Evolutionary conservation across 768 basidiomycete genomes (phyloP).

Genomic region (Clitopilus passeckerianus): DNA sequence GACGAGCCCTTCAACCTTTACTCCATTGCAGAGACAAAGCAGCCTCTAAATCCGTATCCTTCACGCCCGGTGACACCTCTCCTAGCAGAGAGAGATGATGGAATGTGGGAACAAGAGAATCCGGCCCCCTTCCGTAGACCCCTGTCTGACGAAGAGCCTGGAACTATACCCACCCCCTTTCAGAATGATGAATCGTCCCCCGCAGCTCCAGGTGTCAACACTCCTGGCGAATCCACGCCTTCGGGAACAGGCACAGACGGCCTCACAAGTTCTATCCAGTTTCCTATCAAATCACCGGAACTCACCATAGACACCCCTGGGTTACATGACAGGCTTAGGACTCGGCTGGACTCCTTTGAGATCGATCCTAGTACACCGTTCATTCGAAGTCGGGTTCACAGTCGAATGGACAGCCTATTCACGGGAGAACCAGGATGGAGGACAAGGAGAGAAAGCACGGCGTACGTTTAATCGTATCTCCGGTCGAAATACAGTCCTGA

Average conservation of each 20-base stretch:
- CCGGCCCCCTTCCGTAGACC: slow-evolving; percentile 74
- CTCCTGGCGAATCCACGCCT: slow-evolving; percentile 55
- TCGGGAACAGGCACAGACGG: slow-evolving; percentile 48
- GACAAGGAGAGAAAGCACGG: slow-evolving; percentile 82
- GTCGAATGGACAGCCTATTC: slow-evolving; percentile 57
- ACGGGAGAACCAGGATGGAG: slow-evolving; percentile 76
- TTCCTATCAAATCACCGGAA: slow-evolving; percentile 79
- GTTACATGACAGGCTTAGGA: slow-evolving; percentile 41
- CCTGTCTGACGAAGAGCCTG: slow-evolving; percentile 67
- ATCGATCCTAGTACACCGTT: slow-evolving; percentile 72
- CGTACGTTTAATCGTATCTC: slow-evolving; percentile 45
- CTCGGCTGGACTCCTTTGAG: slow-evolving; percentile 69
- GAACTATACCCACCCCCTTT: slow-evolving; percentile 35
- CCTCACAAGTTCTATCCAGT: slow-evolving; percentile 70
- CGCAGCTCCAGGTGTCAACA: slow-evolving; percentile 37
- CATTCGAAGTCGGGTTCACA: slow-evolving; percentile 81
- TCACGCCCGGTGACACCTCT: slow-evolving; percentile 49
- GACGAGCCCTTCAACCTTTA: slow-evolving; percentile 79
- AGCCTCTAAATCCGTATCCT: slow-evolving; percentile 47
- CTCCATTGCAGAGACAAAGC: slow-evolving; percentile 75
- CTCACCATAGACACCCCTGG: slow-evolving; percentile 54
- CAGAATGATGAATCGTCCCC: slow-evolving; percentile 36
- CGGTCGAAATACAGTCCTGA: slow-evolving; percentile 3
- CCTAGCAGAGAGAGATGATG: slow-evolving; percentile 34
- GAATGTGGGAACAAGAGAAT: slow-evolving; percentile 48